phyloP scores from a whole-genome alignment of 371 early-diverging fungal genomes.

The Batkoa obscura region DNA sequence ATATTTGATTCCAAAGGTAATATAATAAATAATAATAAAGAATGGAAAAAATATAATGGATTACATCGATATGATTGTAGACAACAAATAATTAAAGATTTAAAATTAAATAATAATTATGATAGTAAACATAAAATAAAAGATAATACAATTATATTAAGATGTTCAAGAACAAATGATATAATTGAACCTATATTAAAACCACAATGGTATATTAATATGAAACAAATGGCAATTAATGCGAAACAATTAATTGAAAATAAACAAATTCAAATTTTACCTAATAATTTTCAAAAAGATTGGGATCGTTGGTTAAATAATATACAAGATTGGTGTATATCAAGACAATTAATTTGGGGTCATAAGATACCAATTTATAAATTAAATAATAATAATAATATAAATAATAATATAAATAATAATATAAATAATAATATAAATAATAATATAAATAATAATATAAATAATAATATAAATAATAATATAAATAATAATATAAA shows the following conservation, averaged over 20 bases:
- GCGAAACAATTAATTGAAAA: conserved; percentile 49
- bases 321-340: conserved; percentile 97
- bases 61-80: conserved; percentile 69
- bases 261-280: conserved; percentile 57
- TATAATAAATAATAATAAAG: not conserved
- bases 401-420: too few species aligned
- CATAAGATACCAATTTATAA: conserved; percentile 96
- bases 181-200: conserved; percentile 92
- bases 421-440: too few species aligned
- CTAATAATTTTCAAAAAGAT: conserved; percentile 58
- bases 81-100: conserved; percentile 39
- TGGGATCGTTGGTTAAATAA: conserved; percentile 94
- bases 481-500: too few species aligned
- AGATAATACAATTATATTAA: conserved; percentile 66
- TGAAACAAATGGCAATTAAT: conserved; percentile 47
- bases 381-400: not conserved
- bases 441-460: too few species aligned
- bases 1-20: not conserved
- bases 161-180: conserved; percentile 83
- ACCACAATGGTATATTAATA: conserved; percentile 87
- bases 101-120: conserved; percentile 42
- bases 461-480: too few species aligned
- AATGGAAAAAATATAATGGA: not conserved
- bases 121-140: conserved; percentile 56
- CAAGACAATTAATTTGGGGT: conserved; percentile 99